Evolutionary conservation across 129 eudicot species (phyloP), one percentile per base, ranked within the genome.

Genomic region (Centaurea solstitialis): DNA sequence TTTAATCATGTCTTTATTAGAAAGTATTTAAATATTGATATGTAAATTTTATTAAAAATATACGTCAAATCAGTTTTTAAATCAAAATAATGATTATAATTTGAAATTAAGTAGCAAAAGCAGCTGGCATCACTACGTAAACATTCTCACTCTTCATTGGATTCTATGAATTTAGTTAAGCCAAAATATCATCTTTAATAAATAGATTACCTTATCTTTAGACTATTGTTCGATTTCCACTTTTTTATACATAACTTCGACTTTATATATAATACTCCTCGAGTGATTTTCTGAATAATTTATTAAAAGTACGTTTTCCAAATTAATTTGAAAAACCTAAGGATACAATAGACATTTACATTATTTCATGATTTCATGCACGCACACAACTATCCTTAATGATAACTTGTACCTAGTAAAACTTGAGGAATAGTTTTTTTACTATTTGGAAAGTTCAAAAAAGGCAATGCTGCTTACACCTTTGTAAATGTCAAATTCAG

Each of bases 81-180:
- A 17, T 30, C 10, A 17, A 15, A 20, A 70, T 9, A 40, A 35
- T 33, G 74, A 70, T 35, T 38, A 70, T 33, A 70, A 33, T 70
- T 18, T 70, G 47, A 70, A 17, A 70, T 70, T 17, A 70, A 70
- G 47, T 33, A 70, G 5, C 47, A 17, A 70, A 70, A 70, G 12
- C 7, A 70, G 74, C 74, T 70, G 74, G 47, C 74, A 70, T 33
- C 74, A 69, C 73, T 69, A 7, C 41, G n/a, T 33, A 33, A 30
- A 69, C n/a, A 26, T 9, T 7, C 30, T 12, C 41, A 69, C 23
- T 35, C 45, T 35, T 70, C 47, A 70, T 70, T 70, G 74, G 47
- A 70, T 70, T 70, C 74, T 38, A 70, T 70, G 13, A 13, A 70
- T 70, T 70, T 70, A 33, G 38, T 69, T 40, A 35, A 70, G 23